Evolutionary conservation across 2,329 filamentous ascomycete species (phyloP).

Genomic region (Aspergillus hortae): DNA sequence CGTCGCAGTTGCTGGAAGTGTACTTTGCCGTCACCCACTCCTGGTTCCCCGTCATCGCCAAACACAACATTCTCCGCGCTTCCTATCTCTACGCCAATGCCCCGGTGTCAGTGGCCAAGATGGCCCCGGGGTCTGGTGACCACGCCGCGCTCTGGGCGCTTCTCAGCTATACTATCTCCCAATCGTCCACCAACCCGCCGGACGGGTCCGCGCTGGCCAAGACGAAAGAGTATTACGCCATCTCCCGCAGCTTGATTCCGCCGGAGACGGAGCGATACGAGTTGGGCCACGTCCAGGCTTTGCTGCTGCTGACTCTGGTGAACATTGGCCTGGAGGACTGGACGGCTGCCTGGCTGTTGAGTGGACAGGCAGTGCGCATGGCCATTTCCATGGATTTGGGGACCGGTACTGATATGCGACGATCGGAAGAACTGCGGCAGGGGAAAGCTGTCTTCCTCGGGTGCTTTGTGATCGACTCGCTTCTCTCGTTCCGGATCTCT

Average conservation of each 20-base stretch:
- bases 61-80: conserved; percentile 53
- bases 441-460: conserved; percentile 47
- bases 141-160: conserved; percentile 45
- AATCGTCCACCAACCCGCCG: conserved; percentile 20
- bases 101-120: conserved; percentile 29
- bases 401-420: conserved; percentile 21
- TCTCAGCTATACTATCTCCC: conserved; percentile 39
- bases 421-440: conserved; percentile 30
- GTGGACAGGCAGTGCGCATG: conserved; percentile 51
- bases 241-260: conserved; percentile 37
- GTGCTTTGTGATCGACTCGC: conserved; percentile 53
- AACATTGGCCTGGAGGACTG: conserved; percentile 47
- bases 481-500: conserved; percentile 48
- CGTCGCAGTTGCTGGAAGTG: conserved; percentile 52
- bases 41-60: conserved; percentile 59
- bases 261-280: conserved; percentile 38
- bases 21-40: conserved; percentile 58
- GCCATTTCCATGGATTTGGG: conserved; percentile 38
- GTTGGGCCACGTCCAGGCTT: conserved; percentile 42
- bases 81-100: conserved; percentile 54
- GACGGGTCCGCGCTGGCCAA: conserved; percentile 18
- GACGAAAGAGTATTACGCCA: conserved; percentile 33
- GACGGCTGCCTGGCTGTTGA: conserved; percentile 52
- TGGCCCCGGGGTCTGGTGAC: conserved; percentile 35
- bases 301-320: conserved; percentile 47